These are phyloP conservation scores for Plectosphaerella plurivora DNA, from an alignment of 2,329 filamentous ascomycete species.

Conservation along the genomic window DNA sequence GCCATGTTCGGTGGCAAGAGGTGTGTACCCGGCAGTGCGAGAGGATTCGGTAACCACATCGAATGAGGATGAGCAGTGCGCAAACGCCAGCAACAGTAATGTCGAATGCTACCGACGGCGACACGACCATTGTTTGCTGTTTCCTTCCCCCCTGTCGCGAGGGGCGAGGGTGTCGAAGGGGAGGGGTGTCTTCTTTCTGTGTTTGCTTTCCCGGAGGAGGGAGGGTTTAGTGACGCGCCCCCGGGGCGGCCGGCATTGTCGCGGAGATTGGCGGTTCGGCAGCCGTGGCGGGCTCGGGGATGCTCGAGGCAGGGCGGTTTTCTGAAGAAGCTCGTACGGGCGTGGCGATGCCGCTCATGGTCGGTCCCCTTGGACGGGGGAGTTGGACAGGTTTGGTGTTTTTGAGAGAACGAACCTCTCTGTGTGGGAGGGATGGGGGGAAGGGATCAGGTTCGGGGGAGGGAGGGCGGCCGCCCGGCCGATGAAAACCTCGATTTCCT, in stretches of 20 bases:
- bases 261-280: background rate
- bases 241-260: background rate
- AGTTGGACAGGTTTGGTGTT: too few relatives aligned
- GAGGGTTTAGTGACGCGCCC: background rate
- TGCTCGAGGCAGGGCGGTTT: too few relatives aligned
- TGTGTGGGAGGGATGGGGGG: too few relatives aligned
- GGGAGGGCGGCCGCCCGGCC: too few relatives aligned
- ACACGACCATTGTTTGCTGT: constrained; percentile 12
- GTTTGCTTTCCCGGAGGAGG: too few relatives aligned
- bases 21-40: constrained; percentile 19
- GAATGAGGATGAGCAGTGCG: constrained; percentile 19
- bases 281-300: background rate
- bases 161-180: background rate
- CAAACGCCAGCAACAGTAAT: constrained; percentile 20
- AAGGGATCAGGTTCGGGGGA: too few relatives aligned
- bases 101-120: constrained; percentile 19
- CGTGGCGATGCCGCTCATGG: background rate
- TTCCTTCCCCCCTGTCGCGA: background rate
- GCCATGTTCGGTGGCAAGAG: constrained; percentile 23
- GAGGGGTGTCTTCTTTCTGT: background rate
- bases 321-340: too few relatives aligned
- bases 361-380: too few relatives aligned
- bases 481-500: background rate
- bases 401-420: too few relatives aligned
- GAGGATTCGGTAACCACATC: constrained; percentile 20